A percentile compares a stretch with the other conserved stretches of the same genome.
Evolutionary conservation across 805 yeast genomes (phyloP).

Genomic region (Cyberlindnera veronae): DNA sequence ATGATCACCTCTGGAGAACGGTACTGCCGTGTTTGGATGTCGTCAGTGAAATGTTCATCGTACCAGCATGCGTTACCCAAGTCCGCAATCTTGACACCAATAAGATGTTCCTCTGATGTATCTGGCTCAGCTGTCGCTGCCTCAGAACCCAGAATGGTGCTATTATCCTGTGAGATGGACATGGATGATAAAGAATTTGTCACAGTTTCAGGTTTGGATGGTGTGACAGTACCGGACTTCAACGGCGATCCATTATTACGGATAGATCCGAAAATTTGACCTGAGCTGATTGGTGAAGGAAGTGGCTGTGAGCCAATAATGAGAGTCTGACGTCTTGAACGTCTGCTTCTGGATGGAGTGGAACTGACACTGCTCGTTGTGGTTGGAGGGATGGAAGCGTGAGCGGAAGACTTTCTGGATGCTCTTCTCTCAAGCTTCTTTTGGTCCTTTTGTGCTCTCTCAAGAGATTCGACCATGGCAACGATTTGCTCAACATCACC

Average conservation of each 20-base stretch:
- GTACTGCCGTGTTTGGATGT: constrained; percentile 68
- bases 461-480: constrained; percentile 57
- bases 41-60: constrained; percentile 63
- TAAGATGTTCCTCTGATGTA: constrained; percentile 38
- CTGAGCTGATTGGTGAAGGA: constrained; percentile 78
- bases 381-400: constrained; percentile 19
- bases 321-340: constrained; percentile 68
- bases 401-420: constrained; percentile 26
- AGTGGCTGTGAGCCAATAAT: constrained; percentile 91
- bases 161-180: constrained; percentile 32
- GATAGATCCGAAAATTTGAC: constrained; percentile 21
- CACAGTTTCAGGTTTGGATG: constrained; percentile 23
- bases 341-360: constrained; percentile 30
- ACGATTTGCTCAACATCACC: constrained; percentile 82
- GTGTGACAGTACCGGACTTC: constrained; percentile 6
- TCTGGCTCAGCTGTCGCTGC: too few relatives aligned
- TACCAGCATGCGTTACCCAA: constrained; percentile 72
- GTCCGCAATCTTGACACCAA: constrained; percentile 87
- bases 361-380: constrained; percentile 20
- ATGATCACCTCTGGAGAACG: constrained; percentile 84
- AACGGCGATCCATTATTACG: constrained; percentile 11
- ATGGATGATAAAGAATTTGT: constrained; percentile 39
- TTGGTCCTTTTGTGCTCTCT: constrained; percentile 44
- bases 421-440: constrained; percentile 40
- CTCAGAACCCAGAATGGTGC: constrained; percentile 12